phyloP scores from a whole-genome alignment of 768 basidiomycete species.

The Tephrocybe sp. region DNA sequence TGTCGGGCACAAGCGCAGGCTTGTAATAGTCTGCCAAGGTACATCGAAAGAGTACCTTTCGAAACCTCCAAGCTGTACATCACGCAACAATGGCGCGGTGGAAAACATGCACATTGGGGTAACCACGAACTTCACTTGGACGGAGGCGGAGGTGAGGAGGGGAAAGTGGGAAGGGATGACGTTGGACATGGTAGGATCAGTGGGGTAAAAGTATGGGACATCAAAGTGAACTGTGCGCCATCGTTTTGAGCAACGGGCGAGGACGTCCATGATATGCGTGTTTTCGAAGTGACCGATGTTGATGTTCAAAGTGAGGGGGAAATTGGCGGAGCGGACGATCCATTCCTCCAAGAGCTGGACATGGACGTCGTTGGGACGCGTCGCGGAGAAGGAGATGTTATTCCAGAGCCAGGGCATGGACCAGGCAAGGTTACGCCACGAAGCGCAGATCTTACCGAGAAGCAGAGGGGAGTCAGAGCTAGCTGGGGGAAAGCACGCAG shows the following conservation, averaged over 20 bases:
- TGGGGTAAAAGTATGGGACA: slow-evolving; percentile 18
- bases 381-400: slow-evolving; percentile 20
- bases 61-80: slow-evolving; percentile 16
- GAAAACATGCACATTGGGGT: slow-evolving; percentile 14
- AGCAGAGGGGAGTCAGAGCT: slow-evolving; percentile 16
- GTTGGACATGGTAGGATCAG: slow-evolving; percentile 11
- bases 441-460: slow-evolving; percentile 25
- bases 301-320: slow-evolving; percentile 18
- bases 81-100: slow-evolving; percentile 13
- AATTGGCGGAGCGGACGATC: slow-evolving; percentile 25
- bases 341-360: slow-evolving; percentile 24
- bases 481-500: slow-evolving; percentile 11
- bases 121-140: slow-evolving; percentile 4
- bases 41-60: slow-evolving; percentile 12
- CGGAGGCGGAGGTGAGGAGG: slow-evolving; percentile 9
- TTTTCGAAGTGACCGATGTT: slow-evolving; percentile 7
- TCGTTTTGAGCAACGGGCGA: slow-evolving; percentile 15
- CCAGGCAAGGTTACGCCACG: slow-evolving; percentile 30
- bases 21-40: slow-evolving; percentile 15
- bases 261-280: slow-evolving; percentile 16
- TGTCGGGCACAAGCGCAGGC: slow-evolving; percentile 17
- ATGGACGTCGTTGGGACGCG: slow-evolving; percentile 17
- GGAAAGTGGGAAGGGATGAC: slow-evolving; percentile 13
- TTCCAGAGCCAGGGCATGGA: slow-evolving; percentile 30
- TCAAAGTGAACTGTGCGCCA: slow-evolving; percentile 16